These are phyloP conservation scores for Smittium mucronatum DNA, from an alignment of 371 early-diverging fungal species.

Conservation along the genomic window DNA sequence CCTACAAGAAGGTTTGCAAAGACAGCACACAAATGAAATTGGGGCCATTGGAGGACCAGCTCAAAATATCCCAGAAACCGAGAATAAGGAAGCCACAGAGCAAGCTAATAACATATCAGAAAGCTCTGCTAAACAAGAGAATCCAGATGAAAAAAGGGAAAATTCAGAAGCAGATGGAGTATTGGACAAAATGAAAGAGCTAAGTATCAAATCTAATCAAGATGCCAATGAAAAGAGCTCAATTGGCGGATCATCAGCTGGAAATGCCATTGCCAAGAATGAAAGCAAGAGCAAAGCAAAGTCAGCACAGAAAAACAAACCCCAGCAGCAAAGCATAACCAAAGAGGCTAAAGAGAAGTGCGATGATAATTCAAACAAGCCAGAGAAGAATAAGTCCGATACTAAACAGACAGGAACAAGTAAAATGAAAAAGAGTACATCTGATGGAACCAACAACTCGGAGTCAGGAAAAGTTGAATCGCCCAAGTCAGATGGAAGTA, in stretches of 20 bases:
- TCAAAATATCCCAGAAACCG: not conserved
- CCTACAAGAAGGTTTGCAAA: not conserved
- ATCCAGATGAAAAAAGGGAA: conserved; percentile 4
- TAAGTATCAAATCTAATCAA: not conserved
- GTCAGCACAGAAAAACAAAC: not conserved
- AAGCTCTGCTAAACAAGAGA: not conserved
- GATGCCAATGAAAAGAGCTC: not conserved
- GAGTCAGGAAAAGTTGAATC: not conserved
- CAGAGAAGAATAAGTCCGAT: not conserved
- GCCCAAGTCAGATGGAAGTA: not conserved
- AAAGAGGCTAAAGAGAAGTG: not conserved
- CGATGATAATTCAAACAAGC: not conserved
- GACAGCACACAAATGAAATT: not conserved
- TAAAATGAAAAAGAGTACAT: not conserved
- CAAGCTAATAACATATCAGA: not conserved
- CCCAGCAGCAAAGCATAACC: no score
- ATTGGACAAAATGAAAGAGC: not conserved
- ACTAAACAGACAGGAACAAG: not conserved
- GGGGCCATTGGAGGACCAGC: not conserved
- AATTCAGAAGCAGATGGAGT: not conserved
- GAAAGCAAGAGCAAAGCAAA: not conserved
- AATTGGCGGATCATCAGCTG: not conserved
- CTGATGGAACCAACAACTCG: not conserved
- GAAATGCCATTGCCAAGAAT: not conserved
- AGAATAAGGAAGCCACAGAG: not conserved